Percentiles rank a stretch among this genome's conserved stretches.
Conservation (phyloP, 306 rosid species). For the Macrotyloma uniflorum region DNA sequence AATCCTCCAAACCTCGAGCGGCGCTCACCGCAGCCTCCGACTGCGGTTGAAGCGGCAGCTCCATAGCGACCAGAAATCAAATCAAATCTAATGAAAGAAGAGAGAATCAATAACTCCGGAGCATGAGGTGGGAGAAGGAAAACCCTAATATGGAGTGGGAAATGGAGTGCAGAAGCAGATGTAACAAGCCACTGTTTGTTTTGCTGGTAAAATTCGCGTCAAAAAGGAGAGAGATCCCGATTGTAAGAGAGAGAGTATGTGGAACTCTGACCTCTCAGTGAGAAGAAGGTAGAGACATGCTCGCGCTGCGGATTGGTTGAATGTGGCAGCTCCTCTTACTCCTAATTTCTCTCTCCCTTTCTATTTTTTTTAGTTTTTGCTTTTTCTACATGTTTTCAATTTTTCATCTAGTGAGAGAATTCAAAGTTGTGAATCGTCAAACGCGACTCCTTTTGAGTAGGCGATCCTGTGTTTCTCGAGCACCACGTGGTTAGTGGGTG, state of each 20-base stretch:
- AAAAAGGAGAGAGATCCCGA: constrained; percentile 21
- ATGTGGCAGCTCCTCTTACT: constrained; percentile 20
- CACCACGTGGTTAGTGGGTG: constrained; percentile 83
- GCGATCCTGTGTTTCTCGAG: constrained; percentile 53
- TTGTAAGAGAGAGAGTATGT: constrained; percentile 35
- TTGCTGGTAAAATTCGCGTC: constrained; percentile 45
- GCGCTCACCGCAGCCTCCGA: background rate
- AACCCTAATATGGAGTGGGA: constrained; percentile 55
- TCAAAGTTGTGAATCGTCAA: constrained; percentile 44
- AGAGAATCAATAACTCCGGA: constrained; percentile 21
- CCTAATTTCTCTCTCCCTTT: background rate
- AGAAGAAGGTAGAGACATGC: constrained; percentile 35
- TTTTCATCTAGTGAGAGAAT: constrained; percentile 4
- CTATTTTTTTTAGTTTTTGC: background rate
- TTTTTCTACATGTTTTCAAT: background rate
- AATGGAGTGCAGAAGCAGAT: constrained; percentile 45
- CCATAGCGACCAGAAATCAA: constrained; percentile 28
- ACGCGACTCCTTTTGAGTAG: constrained; percentile 48
- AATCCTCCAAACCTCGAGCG: constrained; percentile 37
- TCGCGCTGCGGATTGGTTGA: constrained; percentile 47
- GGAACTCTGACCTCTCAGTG: constrained; percentile 28
- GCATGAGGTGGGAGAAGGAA: constrained; percentile 45
- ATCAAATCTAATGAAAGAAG: constrained; percentile 30
- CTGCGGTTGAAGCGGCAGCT: constrained; percentile 30
- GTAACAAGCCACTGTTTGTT: constrained; percentile 51